These are phyloP conservation scores for Fusarium mexicanum DNA, from an alignment of 2,329 filamentous ascomycete genomes.

Conservation along the genomic window DNA sequence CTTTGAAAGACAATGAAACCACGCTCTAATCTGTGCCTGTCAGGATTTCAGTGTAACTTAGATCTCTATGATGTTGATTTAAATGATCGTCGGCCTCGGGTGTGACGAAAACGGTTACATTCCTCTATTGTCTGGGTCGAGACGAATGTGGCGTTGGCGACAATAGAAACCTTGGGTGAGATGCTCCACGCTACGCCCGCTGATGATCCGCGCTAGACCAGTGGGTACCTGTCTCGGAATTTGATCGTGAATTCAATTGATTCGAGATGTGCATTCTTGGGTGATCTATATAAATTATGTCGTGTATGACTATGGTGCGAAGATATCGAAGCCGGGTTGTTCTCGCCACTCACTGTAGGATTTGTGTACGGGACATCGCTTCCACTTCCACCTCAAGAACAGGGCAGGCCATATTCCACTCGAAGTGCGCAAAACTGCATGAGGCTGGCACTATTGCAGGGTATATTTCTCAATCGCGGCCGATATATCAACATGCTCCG, in stretches of 20 bases:
- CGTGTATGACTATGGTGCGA: fast-evolving
- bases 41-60: fast-evolving
- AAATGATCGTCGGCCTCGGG: neutral
- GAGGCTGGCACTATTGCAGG: fast-evolving
- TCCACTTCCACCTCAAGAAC: no score
- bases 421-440: neutral
- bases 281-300: neutral
- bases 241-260: neutral
- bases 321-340: fast-evolving
- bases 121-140: neutral
- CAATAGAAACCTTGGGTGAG: neutral
- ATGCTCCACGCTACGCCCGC: neutral
- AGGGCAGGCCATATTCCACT: neutral
- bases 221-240: neutral
- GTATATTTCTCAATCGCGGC: no score
- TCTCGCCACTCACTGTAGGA: neutral
- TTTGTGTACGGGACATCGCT: no score
- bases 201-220: neutral
- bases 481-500: fast-evolving
- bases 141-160: neutral
- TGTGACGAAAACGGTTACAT: neutral
- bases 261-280: neutral
- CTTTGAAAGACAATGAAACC: no score
- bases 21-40: neutral
- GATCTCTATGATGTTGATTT: neutral